Percentiles rank a stretch among this genome's conserved stretches.
phyloP scores from a whole-genome alignment of 1,284 basidiomycete species.

The Clitocybe nebularis region DNA sequence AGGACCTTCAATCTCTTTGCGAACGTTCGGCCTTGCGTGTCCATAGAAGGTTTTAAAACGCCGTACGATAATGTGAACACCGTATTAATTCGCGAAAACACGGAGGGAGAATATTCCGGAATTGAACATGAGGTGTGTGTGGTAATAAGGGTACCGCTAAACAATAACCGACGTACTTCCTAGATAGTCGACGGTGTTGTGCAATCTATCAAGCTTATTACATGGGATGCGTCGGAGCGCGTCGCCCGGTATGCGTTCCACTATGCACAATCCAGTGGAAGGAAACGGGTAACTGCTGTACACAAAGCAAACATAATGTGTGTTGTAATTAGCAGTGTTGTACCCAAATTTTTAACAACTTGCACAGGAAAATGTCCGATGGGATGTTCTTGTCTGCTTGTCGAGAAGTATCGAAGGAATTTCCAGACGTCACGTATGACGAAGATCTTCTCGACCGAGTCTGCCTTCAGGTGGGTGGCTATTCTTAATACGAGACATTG shows the following conservation, averaged over 20 bases:
- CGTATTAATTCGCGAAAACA: conserved; percentile 98
- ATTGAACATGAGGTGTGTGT: conserved; percentile 89
- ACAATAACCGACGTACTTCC: conserved; percentile 12
- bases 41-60: conserved; percentile 96
- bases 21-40: conserved; percentile 96
- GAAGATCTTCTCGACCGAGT: conserved; percentile 97
- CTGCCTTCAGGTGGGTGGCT: conserved; percentile 74
- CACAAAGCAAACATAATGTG: conserved; percentile 99
- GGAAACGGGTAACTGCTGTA: conserved; percentile 95
- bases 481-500: background rate
- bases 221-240: conserved; percentile 97
- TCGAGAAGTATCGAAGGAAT: conserved; percentile 94
- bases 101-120: conserved; percentile 99
- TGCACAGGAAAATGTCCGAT: conserved; percentile 93
- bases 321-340: conserved; percentile 21
- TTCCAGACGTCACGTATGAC: conserved; percentile 91
- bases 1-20: conserved; percentile 98
- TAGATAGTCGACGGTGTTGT: conserved; percentile 96
- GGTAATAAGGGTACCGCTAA: background rate
- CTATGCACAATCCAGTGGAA: conserved; percentile 86
- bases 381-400: conserved; percentile 99
- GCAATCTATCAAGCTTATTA: conserved; percentile 99
- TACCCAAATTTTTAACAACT: background rate
- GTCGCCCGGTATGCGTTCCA: conserved; percentile 99
- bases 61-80: conserved; percentile 98